Evolutionary conservation across 2,329 filamentous ascomycete genomes (phyloP).

Genomic region (Aspergillus terreus): DNA sequence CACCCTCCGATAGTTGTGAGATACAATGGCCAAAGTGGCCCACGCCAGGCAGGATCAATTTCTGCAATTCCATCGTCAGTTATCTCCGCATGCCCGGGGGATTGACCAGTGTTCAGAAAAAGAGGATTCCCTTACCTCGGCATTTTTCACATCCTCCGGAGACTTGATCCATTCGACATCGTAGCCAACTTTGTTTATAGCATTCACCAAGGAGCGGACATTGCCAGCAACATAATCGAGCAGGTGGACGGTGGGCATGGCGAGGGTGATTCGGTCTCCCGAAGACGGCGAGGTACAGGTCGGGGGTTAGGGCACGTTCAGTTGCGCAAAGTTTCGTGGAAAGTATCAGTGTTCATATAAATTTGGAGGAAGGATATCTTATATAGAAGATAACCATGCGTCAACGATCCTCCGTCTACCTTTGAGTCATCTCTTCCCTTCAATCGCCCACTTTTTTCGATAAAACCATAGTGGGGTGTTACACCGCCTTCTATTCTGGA

Average conservation of each 20-base stretch:
- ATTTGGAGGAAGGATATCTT: too few species aligned
- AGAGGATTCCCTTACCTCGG: conserved; percentile 61
- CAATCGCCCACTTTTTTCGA: neutral
- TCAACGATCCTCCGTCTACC: neutral
- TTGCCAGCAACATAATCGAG: conserved; percentile 94
- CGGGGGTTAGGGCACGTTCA: neutral
- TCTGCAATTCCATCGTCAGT: conserved; percentile 50
- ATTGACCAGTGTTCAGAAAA: neutral
- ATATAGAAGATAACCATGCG: neutral
- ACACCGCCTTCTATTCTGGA: neutral
- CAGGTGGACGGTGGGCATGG: conserved; percentile 48
- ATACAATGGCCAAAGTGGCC: conserved; percentile 98
- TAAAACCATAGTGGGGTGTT: neutral
- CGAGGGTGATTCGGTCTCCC: neutral
- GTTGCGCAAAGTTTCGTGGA: too few species aligned
- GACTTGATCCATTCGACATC: conserved; percentile 86
- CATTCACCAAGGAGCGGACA: conserved; percentile 91
- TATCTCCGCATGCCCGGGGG: neutral
- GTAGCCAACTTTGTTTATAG: conserved; percentile 93
- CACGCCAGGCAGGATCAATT: conserved; percentile 91
- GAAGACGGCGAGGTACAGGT: neutral
- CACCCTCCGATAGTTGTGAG: conserved; percentile 73
- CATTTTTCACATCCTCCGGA: conserved; percentile 77
- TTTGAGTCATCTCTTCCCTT: neutral
- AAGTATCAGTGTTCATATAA: too few species aligned